A percentile compares a stretch with the other conserved stretches of the same genome.
phyloP scores from a whole-genome alignment of 495 filamentous ascomycete species.

The Acidomyces sp. region DNA sequence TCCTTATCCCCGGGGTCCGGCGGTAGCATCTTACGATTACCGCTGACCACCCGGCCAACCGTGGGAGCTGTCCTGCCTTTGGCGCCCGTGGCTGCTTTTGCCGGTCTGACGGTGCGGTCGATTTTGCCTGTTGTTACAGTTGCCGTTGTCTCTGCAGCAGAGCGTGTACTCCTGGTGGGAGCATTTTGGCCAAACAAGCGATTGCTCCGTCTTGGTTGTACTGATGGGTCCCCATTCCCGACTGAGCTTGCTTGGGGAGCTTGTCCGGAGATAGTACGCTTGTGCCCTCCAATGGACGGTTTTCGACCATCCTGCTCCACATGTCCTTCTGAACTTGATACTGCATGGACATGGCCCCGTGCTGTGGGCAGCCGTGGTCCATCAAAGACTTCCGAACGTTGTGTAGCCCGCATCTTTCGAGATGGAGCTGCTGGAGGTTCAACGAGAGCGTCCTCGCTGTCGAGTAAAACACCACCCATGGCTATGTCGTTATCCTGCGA shows the following conservation, averaged over 20 bases:
- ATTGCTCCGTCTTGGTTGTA: constrained; percentile 58
- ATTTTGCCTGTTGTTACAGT: constrained; percentile 35
- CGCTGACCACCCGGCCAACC: constrained; percentile 75
- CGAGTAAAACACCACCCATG: constrained; percentile 28
- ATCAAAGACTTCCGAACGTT: constrained; percentile 26
- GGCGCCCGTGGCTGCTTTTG: constrained; percentile 54
- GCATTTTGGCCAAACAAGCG: constrained; percentile 52
- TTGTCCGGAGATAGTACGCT: constrained; percentile 77
- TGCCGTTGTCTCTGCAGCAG: constrained; percentile 5
- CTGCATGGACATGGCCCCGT: constrained; percentile 7
- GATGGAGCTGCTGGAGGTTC: constrained; percentile 56
- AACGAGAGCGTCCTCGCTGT: constrained; percentile 1
- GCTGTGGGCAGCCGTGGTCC: constrained; percentile 28
- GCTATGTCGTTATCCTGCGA: constrained; percentile 25
- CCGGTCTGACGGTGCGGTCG: constrained; percentile 44
- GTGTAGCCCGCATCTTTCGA: constrained; percentile 34
- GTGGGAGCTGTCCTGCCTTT: constrained; percentile 47
- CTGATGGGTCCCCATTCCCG: constrained; percentile 43
- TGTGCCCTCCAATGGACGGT: constrained; percentile 44
- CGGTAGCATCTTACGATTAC: constrained; percentile 58
- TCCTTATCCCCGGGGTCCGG: constrained; percentile 43
- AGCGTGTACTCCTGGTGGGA: constrained; percentile 4
- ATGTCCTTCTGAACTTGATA: constrained; percentile 7
- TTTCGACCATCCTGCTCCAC: constrained; percentile 8
- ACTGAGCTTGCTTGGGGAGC: constrained; percentile 46